A percentile compares a stretch with the other conserved stretches of the same genome.
phyloP scores from a whole-genome alignment of 202 grass and related monocot species.

The Brachypodium distachyon region DNA sequence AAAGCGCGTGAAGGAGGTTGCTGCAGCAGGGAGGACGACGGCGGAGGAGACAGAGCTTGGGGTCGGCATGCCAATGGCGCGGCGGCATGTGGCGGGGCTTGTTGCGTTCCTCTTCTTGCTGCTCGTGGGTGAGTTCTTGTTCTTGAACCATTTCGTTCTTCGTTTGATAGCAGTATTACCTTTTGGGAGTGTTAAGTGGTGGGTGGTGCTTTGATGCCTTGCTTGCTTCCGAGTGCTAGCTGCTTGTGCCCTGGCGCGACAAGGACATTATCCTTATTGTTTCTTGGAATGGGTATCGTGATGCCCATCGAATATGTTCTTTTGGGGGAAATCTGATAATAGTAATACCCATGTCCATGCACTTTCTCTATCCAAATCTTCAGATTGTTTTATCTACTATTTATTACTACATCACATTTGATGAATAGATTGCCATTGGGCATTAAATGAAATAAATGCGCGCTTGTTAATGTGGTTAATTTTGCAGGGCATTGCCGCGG shows the following conservation, averaged over 20 bases:
- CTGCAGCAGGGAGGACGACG: neutral
- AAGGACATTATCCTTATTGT: constrained; percentile 3
- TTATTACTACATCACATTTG: no score
- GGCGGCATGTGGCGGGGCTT: constrained; percentile 9
- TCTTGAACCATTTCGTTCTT: neutral
- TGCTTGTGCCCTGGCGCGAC: neutral
- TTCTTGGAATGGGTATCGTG: neutral
- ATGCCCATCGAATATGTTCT: neutral
- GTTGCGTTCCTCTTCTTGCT: constrained; percentile 22
- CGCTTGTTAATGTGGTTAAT: neutral
- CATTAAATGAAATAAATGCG: neutral
- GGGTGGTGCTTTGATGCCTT: constrained; percentile 34
- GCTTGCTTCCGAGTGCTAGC: constrained; percentile 9
- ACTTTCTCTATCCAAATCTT: neutral
- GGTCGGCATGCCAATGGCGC: constrained; percentile 23
- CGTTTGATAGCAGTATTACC: neutral
- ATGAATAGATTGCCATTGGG: no score
- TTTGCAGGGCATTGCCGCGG: constrained; percentile 47
- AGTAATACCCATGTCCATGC: neutral
- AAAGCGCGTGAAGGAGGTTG: neutral
- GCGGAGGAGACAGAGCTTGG: neutral
- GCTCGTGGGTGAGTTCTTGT: constrained; percentile 41
- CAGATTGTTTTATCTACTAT: no score
- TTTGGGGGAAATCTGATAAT: neutral
- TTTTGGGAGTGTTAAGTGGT: neutral